Evolutionary conservation across 1,284 basidiomycete genomes (phyloP), one percentile per base, ranked within the genome.

Genomic region (Mrakiaceae sp.): DNA sequence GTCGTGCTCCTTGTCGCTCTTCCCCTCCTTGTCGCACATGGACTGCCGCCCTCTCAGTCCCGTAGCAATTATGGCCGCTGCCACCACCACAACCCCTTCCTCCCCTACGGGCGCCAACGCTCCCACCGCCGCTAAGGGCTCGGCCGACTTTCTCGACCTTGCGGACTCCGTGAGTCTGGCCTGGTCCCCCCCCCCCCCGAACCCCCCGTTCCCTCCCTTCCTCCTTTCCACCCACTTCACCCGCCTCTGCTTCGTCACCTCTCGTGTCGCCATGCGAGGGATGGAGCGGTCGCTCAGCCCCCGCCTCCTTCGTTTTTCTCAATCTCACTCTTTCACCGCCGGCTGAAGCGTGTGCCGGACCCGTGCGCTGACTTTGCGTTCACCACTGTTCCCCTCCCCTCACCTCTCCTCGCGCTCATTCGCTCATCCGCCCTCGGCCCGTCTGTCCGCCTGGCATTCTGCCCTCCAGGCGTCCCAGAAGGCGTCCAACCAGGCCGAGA

Each of bases 221-320:
- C 89, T 90, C 80, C 83, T 91, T 69, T 89, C 88, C 64, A 88
- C 90, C 78, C 90, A 88, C 71, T 89, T 90, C 76, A 71, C 87
- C 82, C 16, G 16, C 12, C n/a, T 62, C 64, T 66, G 61, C 64
- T 14, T 55, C 63, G 73, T 68, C 68, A 71, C 68, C 14, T 14
- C 9, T 14, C 48, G 48, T 49, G 48, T 49, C 14, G 48, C 51
- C 11, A 7, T 10, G 51, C 16, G 12, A 52, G 51, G 51, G 51
- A 16, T 16, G 3, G 51, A 52, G 11, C 16, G 14, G 6, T 16
- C 27, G 14, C 51, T n/a, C 51, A n/a, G 6, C 9, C 27, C 51
- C 53, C 7, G 42, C 27, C n/a, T 14, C 16, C 40, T 1, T 11
- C 8, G 16, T 55, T 55, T 27, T 12, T 10, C 43, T 27, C 27